Evolutionary conservation across 2,329 filamentous ascomycete genomes (phyloP), one percentile per base, ranked within the genome.

Genomic region (Nannizziopsis barbatae): DNA sequence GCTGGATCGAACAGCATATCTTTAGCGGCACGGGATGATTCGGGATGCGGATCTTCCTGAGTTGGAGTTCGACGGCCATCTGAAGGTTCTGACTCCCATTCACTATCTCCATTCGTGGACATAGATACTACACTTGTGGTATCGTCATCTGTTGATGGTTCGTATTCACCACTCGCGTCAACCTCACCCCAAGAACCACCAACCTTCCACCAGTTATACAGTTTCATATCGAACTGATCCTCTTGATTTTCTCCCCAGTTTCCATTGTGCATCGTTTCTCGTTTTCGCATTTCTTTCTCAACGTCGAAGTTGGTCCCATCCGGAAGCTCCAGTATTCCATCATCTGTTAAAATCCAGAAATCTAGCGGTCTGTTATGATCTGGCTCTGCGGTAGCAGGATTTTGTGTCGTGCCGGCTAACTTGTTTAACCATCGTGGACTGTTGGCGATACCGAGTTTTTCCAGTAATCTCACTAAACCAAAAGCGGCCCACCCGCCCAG

Each of bases 181-280:
- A 81, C 73, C 12, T 82, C 81, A 1, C 90, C 89, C 81, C 87
- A 95, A 70, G 85, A 85, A 6, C 86, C 87, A 15, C 86, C 87
- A 47, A 75, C 72, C 45, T 84, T 80, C 84, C 87, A 96, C 78
- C 89, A 92, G 27, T 73, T 72, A 62, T 95, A 96, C 1, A 95
- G 69, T 50, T 80, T 81, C 1, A 75, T 74, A 54, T 90, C 83
- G 2, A 95, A 71, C 35, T 78, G 76, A 22, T 76, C 75, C 56
- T 92, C 84, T 36, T 80, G 69, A 5, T 70, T 55, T 12, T 69
- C 62, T 42, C 65, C 65, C 63, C 67, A 70, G 35, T 62, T 56
- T 27, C 55, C 63, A 59, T 60, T 63, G 48, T 62, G 66, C 40
- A 63, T 70, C 50, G 66, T 65, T 27, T 84, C 69, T 42, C 79